Evolutionary conservation across 768 basidiomycete genomes (phyloP).

Genomic region (Phylloporus scabripes): DNA sequence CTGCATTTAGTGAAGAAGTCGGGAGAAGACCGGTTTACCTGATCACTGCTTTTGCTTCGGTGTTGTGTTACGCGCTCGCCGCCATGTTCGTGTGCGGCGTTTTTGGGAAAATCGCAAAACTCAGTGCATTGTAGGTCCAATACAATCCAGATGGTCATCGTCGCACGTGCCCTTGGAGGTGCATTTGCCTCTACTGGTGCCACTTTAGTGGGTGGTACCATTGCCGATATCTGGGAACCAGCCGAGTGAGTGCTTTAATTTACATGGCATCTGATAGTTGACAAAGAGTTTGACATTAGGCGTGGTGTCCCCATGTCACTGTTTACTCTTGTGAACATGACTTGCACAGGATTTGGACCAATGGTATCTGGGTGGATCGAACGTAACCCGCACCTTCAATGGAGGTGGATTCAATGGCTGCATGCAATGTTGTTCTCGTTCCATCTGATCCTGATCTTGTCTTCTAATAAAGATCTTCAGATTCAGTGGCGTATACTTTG

Average conservation of each 20-base stretch:
- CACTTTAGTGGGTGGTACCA: slow-evolving; percentile 66
- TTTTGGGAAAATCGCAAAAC: neutral
- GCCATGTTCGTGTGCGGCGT: slow-evolving; percentile 17
- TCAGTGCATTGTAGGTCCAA: slow-evolving; percentile 24
- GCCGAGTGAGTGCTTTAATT: slow-evolving; percentile 41
- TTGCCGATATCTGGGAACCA: slow-evolving; percentile 62
- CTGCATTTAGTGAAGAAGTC: slow-evolving; percentile 67
- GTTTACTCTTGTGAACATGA: slow-evolving; percentile 57
- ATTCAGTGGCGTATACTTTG: slow-evolving; percentile 45
- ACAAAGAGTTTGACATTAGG: slow-evolving; percentile 29
- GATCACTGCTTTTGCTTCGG: slow-evolving; percentile 40
- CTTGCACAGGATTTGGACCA: slow-evolving; percentile 61
- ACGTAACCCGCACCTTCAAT: slow-evolving; percentile 49
- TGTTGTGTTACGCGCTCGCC: slow-evolving; percentile 37
- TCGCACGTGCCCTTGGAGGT: slow-evolving; percentile 58
- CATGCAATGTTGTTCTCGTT: slow-evolving; percentile 51
- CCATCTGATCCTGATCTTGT: neutral
- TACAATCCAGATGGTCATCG: slow-evolving; percentile 51
- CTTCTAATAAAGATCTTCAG: slow-evolving; percentile 30
- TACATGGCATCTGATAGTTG: neutral
- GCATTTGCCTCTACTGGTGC: slow-evolving; percentile 61
- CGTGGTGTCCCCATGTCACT: slow-evolving; percentile 72
- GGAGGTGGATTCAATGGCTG: slow-evolving; percentile 85
- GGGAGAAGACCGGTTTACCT: slow-evolving; percentile 58
- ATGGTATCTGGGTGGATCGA: slow-evolving; percentile 64